phyloP scores from a whole-genome alignment of 2,329 filamentous ascomycete genomes.

The Didymella arachidicola region DNA sequence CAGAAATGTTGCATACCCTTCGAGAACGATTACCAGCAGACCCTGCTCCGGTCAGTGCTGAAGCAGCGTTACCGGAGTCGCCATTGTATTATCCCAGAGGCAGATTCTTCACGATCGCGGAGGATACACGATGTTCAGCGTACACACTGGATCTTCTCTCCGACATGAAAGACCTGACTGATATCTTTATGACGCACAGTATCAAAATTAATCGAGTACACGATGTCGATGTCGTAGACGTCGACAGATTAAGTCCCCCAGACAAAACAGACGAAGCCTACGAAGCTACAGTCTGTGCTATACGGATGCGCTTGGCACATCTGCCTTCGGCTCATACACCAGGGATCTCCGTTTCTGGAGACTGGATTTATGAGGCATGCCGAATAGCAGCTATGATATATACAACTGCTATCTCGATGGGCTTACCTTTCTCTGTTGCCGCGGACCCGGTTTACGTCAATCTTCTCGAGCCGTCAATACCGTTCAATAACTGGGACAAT shows the following conservation, averaged over 20 bases:
- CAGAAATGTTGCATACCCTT: slow-evolving; percentile 29
- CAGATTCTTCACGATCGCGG: slow-evolving; percentile 31
- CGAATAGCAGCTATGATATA: slow-evolving; percentile 48
- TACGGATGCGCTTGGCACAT: slow-evolving; percentile 27
- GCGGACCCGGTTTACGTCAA: slow-evolving; percentile 24
- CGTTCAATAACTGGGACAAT: neutral
- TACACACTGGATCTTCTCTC: slow-evolving; percentile 36
- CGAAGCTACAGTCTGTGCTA: slow-evolving; percentile 23
- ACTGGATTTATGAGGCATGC: slow-evolving; percentile 48
- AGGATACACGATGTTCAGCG: slow-evolving; percentile 32
- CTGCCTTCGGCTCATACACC: slow-evolving; percentile 36
- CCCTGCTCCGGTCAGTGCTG: slow-evolving; percentile 3
- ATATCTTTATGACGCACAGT: slow-evolving; percentile 35
- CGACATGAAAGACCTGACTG: slow-evolving; percentile 46
- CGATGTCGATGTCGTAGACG: slow-evolving; percentile 16
- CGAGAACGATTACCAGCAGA: slow-evolving; percentile 21
- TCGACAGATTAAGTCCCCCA: neutral
- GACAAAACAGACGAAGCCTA: slow-evolving; percentile 19
- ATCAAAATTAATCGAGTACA: neutral
- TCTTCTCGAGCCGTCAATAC: neutral
- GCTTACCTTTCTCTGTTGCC: slow-evolving; percentile 40
- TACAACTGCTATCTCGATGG: slow-evolving; percentile 38
- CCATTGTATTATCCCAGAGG: slow-evolving; percentile 42
- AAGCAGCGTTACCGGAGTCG: slow-evolving; percentile 40
- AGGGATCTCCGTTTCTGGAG: slow-evolving; percentile 30